Percentiles rank a stretch among this genome's conserved stretches.
These are phyloP conservation scores for Mycena indigotica DNA, from an alignment of 768 basidiomycete species.

Conservation along the genomic window DNA sequence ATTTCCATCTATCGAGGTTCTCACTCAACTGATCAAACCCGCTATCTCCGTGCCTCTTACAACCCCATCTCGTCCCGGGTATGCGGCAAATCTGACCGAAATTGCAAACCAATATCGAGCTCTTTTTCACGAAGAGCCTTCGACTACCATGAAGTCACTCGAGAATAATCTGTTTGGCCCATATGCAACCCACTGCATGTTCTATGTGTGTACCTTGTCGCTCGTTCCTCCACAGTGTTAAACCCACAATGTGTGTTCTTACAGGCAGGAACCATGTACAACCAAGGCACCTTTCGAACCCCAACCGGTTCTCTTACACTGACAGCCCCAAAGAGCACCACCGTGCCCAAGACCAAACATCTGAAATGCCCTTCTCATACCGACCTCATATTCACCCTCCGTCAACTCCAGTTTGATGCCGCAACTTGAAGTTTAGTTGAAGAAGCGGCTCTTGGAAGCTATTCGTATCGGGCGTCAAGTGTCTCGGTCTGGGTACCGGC, in stretches of 20 bases:
- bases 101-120: background rate
- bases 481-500: background rate
- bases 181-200: background rate
- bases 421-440: no score
- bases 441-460: background rate
- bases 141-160: background rate
- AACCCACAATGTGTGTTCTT: background rate
- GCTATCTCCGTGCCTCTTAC: background rate
- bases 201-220: background rate
- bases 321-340: background rate
- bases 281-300: background rate
- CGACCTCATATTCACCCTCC: background rate
- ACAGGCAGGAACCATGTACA: background rate
- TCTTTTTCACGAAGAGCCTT: background rate
- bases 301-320: background rate
- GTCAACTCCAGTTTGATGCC: background rate
- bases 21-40: background rate
- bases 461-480: background rate
- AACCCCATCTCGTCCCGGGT: background rate
- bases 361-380: no score
- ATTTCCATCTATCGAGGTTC: background rate
- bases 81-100: background rate
- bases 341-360: no score
- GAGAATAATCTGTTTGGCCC: background rate
- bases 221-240: no score